Conservation (phyloP, 139 green algal genomes). For the Dunaliella primolecta region DNA sequence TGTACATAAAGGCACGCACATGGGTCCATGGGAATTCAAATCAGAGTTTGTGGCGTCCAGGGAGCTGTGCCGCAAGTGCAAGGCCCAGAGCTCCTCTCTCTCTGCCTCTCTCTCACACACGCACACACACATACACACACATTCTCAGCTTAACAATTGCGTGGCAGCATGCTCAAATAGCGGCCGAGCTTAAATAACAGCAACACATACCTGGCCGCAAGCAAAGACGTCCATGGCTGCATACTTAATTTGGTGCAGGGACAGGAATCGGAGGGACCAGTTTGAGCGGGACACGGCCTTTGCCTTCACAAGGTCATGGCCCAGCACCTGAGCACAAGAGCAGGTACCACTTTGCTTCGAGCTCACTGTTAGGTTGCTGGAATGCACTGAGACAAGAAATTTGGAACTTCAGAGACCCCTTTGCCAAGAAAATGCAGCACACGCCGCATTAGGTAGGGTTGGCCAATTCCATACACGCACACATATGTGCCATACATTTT, state of each 20-base stretch:
- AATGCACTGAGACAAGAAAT: too few species aligned
- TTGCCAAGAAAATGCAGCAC: too few species aligned
- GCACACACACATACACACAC: background rate
- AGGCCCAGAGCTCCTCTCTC: conserved; percentile 39
- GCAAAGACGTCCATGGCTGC: conserved; percentile 40
- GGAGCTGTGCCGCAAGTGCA: conserved; percentile 59
- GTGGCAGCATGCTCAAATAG: background rate
- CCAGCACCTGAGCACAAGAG: conserved; percentile 47
- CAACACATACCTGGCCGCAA: conserved; percentile 13
- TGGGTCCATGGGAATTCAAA: too few species aligned
- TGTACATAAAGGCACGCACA: too few species aligned
- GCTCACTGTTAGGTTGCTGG: too few species aligned
- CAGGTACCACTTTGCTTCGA: too few species aligned
- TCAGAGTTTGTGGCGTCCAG: conserved; percentile 30
- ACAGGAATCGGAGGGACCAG: conserved; percentile 41
- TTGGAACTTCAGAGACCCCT: too few species aligned
- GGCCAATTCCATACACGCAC: too few species aligned
- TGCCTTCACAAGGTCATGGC: conserved; percentile 38
- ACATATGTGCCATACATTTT: too few species aligned
- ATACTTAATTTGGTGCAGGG: conserved; percentile 46
- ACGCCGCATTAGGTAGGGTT: too few species aligned
- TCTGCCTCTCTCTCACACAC: background rate
- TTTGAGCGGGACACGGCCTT: conserved; percentile 46
- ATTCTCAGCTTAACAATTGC: background rate
- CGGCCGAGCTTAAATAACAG: background rate